These are phyloP conservation scores for Scleroderma bovista DNA, from an alignment of 768 basidiomycete genomes.

Conservation along the genomic window DNA sequence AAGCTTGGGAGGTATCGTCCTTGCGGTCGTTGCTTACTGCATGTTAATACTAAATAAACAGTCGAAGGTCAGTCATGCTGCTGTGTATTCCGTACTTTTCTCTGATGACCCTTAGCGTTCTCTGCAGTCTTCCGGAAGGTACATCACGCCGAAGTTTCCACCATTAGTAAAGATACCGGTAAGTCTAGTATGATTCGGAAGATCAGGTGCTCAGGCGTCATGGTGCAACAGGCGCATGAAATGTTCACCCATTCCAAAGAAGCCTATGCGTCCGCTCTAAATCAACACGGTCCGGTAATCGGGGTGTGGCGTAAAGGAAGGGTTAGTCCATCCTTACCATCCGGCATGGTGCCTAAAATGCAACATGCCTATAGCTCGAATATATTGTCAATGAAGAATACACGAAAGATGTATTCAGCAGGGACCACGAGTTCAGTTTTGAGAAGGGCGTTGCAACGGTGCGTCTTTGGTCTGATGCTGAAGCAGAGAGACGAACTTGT, in stretches of 20 bases:
- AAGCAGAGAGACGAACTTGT: not conserved
- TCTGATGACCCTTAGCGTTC: not conserved
- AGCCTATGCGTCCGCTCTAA: conserved; percentile 27
- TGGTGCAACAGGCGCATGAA: conserved; percentile 7
- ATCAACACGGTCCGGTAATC: conserved; percentile 25
- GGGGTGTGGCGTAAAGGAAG: conserved; percentile 8
- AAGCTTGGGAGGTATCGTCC: not conserved
- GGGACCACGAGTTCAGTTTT: conserved; percentile 28
- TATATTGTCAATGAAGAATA: conserved; percentile 28
- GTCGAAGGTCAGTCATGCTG: not conserved
- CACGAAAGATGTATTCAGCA: conserved; percentile 23
- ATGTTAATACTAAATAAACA: not conserved
- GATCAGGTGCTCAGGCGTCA: conserved; percentile 7
- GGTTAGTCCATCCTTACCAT: conserved; percentile 9
- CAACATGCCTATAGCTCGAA: conserved; percentile 21
- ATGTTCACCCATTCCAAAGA: conserved; percentile 26
- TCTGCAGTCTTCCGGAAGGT: not conserved
- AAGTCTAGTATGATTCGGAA: not conserved
- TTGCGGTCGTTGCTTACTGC: not conserved
- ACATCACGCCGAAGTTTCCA: not conserved
- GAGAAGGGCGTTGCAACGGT: conserved; percentile 29
- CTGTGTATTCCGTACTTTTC: not conserved
- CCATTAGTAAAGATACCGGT: not conserved
- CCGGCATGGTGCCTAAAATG: not conserved
- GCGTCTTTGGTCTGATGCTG: not conserved